phyloP scores from a whole-genome alignment of 2,329 filamentous ascomycete genomes.

The Venturia nashicola region DNA sequence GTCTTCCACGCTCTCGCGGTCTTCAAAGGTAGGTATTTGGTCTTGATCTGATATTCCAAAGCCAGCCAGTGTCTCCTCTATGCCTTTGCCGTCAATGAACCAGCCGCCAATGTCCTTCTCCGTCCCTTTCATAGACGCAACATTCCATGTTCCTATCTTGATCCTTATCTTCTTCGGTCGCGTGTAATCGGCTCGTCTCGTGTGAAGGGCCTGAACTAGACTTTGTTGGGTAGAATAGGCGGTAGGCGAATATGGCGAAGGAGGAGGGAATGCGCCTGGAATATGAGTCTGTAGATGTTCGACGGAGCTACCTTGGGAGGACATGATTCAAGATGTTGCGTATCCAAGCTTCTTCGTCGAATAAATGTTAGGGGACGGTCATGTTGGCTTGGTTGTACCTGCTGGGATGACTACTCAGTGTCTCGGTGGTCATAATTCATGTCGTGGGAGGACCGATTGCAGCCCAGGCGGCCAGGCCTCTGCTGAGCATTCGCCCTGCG shows the following conservation, averaged over 20 bases:
- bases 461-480: background rate
- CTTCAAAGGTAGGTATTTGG: conserved; percentile 16
- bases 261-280: conserved; percentile 32
- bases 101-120: conserved; percentile 80
- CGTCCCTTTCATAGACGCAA: conserved; percentile 70
- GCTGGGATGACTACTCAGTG: background rate
- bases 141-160: conserved; percentile 94
- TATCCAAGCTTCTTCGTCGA: background rate
- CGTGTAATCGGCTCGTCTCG: conserved; percentile 68
- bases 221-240: conserved; percentile 29
- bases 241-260: conserved; percentile 12
- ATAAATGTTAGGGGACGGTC: background rate
- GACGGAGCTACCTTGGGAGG: conserved; percentile 12
- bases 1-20: conserved; percentile 23
- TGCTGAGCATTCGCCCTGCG: background rate
- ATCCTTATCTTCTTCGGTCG: conserved; percentile 62
- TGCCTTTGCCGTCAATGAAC: conserved; percentile 69
- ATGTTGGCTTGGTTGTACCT: background rate
- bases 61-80: conserved; percentile 50
- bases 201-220: conserved; percentile 50
- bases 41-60: conserved; percentile 21
- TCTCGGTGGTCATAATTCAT: background rate
- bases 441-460: background rate
- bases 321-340: background rate
- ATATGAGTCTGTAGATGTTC: conserved; percentile 30